Conservation (phyloP, 306 rosid species). For the Quercus parvula region DNA sequence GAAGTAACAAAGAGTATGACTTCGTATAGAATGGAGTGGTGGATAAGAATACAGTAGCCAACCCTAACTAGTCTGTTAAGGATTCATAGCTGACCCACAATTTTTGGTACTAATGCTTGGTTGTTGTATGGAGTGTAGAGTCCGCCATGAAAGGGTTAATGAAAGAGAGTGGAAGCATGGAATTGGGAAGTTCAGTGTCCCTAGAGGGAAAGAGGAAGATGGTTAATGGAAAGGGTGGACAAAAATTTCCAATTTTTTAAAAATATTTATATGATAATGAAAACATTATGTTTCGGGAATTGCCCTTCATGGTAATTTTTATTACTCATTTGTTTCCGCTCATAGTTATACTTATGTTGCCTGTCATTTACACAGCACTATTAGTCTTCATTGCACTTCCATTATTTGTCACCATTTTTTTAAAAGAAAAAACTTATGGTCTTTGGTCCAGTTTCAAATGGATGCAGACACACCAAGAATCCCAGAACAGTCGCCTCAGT, state of each 20-base stretch:
- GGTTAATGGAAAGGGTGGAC: not conserved
- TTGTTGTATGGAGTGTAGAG: not conserved
- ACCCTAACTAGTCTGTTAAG: too few species aligned
- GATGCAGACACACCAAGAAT: conserved; percentile 40
- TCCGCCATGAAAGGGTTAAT: not conserved
- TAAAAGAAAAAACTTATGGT: not conserved
- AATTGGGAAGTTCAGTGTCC: not conserved
- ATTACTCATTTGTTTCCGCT: not conserved
- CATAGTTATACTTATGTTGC: not conserved
- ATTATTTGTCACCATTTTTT: conserved; percentile 2
- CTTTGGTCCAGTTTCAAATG: conserved; percentile 51
- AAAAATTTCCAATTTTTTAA: not conserved
- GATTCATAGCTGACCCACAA: too few species aligned
- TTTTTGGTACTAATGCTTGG: too few species aligned
- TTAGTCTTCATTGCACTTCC: not conserved
- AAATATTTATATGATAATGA: not conserved
- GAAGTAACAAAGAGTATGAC: too few species aligned
- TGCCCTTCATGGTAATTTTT: not conserved
- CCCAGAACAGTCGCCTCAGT: conserved; percentile 27
- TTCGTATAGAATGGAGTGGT: too few species aligned
- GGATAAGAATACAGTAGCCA: too few species aligned
- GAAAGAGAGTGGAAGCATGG: not conserved
- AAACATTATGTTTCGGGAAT: not conserved
- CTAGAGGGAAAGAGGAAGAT: not conserved
- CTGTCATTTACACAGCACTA: not conserved